Conservation (phyloP, 305 asterid species). For the Fraxinus ornus region DNA sequence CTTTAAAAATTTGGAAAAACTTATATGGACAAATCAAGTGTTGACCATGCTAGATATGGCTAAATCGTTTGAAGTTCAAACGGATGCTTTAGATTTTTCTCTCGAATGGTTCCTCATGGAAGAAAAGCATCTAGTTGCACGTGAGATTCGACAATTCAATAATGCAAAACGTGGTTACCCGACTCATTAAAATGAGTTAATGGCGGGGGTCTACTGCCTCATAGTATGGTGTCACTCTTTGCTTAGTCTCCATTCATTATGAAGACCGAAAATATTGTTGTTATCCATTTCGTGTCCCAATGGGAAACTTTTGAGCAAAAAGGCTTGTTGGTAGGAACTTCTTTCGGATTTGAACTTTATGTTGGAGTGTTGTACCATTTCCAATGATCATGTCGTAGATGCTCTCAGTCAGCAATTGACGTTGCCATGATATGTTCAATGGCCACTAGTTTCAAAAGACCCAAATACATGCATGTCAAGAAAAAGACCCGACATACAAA, state of each 20-base stretch:
- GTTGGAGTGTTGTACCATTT: neutral
- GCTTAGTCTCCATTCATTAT: neutral
- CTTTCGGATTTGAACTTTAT: neutral
- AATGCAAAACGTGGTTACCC: neutral
- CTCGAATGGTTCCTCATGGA: neutral
- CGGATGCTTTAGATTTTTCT: neutral
- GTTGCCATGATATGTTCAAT: too few species aligned
- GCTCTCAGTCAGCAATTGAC: neutral
- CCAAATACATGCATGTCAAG: too few species aligned
- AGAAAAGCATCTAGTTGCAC: neutral
- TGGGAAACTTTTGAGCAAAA: neutral
- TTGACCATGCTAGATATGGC: neutral
- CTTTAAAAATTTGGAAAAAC: too few species aligned
- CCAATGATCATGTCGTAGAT: neutral
- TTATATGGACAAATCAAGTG: too few species aligned
- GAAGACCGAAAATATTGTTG: neutral
- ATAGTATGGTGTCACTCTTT: neutral
- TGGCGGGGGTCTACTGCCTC: neutral
- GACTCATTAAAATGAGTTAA: neutral
- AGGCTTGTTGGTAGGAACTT: neutral
- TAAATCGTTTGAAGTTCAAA: neutral
- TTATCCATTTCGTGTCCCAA: neutral
- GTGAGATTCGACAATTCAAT: neutral
- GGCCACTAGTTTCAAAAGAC: too few species aligned
- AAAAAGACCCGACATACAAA: too few species aligned